Base-by-base conservation (phyloP, 1,139 yeast genomes). In the Suhomyces bolitotheri region DNA sequence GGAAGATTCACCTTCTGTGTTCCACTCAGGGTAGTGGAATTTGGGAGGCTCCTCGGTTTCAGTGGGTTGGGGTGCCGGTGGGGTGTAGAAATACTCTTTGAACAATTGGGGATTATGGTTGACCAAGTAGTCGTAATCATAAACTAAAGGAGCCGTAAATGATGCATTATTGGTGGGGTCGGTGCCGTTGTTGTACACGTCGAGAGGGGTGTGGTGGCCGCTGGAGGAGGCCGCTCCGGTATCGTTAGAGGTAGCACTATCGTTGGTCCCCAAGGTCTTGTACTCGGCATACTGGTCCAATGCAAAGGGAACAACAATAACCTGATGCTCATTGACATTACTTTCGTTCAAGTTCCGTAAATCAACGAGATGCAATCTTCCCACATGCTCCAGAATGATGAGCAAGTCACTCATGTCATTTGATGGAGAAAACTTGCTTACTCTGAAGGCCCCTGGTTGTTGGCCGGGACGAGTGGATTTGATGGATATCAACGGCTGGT, bases 301-400 rank as follows among this genome's bases (percentile, higher is more conserved):
- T 7, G 73, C 73, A 47, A 56, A 59, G 4, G 76, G 76, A 19
- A 69, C 66, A 16, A 82, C 71, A 14, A 88, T 69, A 22, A 89
- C 88, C 54, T 86, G 95, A 52, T 86, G 95, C 48, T 82, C 78
- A 24, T 45, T 38, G 5, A 41, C 47, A 24, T 40, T 40, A 4
- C 34, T 34, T 4, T 25, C 24, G 44, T 71, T 66, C 49, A 80
- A 74, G 50, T 82, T 78, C 40, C 96, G 72, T 29, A 88, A 71
- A 56, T 89, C 96, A 16, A 89, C 67, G 34, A 88, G 66, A 60
- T 89, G 97, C 3, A 89, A 86, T 37, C 96, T 66, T 1, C 95
- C 95, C 40, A 80, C 85, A 51, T 89, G 96, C 56, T 89, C 97
- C 36, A 86, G 76, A 2, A 89, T 68, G 36, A 85, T 78, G 47